These are phyloP conservation scores for Pseudotsuga menziesii DNA, from an alignment of 75 land plant species.

Conservation along the genomic window DNA sequence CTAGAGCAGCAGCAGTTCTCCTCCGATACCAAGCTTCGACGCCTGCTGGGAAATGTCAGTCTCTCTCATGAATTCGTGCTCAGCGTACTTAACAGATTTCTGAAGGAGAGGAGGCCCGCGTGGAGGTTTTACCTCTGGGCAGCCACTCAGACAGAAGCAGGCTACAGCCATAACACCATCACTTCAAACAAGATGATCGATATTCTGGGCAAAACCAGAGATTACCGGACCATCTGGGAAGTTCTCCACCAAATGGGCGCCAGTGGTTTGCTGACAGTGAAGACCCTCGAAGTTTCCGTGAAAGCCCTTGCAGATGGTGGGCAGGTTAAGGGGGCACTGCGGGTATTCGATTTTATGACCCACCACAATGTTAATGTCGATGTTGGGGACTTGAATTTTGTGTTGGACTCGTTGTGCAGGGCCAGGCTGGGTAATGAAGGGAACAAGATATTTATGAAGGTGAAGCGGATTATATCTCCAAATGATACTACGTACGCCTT, in stretches of 20 bases:
- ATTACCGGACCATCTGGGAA: constrained; percentile 37
- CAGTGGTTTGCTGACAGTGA: constrained; percentile 12
- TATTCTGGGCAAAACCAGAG: constrained; percentile 24
- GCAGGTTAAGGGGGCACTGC: constrained; percentile 38
- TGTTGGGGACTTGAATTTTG: constrained; percentile 27
- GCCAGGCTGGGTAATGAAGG: constrained; percentile 39
- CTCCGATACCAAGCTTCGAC: background rate
- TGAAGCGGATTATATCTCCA: constrained; percentile 26
- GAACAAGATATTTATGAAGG: constrained; percentile 5
- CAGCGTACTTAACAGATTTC: background rate
- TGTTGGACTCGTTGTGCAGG: constrained; percentile 28
- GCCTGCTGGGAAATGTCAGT: background rate
- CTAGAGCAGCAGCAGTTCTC: background rate
- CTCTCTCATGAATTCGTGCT: background rate
- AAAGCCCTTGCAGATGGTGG: constrained; percentile 27
- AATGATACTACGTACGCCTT: constrained; percentile 28
- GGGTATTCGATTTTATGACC: constrained; percentile 35
- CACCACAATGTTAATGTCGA: constrained; percentile 9
- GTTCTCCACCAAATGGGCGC: constrained; percentile 10
- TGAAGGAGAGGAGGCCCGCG: background rate
- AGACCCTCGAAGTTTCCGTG: constrained; percentile 25
- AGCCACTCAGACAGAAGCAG: background rate
- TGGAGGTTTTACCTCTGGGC: constrained; percentile 23
- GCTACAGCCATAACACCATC: constrained; percentile 8
- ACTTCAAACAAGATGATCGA: constrained; percentile 36